These are phyloP conservation scores for Collybia mongolica DNA, from an alignment of 768 basidiomycete genomes.

Conservation along the genomic window DNA sequence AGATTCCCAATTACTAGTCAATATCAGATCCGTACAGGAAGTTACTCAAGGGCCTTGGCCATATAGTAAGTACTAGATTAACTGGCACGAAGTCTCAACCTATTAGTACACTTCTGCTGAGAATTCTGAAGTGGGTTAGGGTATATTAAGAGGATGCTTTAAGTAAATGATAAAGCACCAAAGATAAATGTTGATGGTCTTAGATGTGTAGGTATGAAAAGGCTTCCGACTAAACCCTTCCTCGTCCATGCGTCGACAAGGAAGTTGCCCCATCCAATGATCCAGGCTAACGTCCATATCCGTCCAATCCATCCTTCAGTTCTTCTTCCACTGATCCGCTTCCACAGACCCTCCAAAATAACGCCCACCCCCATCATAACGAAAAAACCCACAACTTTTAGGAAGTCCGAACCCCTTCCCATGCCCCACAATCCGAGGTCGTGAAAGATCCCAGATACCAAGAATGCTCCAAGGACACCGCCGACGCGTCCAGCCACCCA, in stretches of 20 bases:
- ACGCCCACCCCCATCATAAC: slow-evolving; percentile 54
- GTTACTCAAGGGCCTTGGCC: too few relatives aligned
- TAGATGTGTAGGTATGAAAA: slow-evolving; percentile 30
- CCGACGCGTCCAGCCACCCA: slow-evolving; percentile 46
- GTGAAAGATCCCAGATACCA: slow-evolving; percentile 61
- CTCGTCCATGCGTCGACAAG: slow-evolving; percentile 51
- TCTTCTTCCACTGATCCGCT: slow-evolving; percentile 36
- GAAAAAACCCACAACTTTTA: slow-evolving; percentile 48
- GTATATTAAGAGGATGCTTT: neutral
- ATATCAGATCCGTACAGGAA: too few relatives aligned
- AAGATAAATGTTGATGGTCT: slow-evolving; percentile 33
- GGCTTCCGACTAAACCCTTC: slow-evolving; percentile 39
- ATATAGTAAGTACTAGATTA: too few relatives aligned
- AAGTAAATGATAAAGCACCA: slow-evolving; percentile 12
- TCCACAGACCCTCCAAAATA: slow-evolving; percentile 48
- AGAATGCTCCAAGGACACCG: slow-evolving; percentile 55
- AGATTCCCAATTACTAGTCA: too few relatives aligned
- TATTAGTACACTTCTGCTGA: neutral
- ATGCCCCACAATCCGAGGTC: slow-evolving; percentile 57
- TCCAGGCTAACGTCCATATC: slow-evolving; percentile 51
- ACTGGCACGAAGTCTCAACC: too few relatives aligned
- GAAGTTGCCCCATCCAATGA: slow-evolving; percentile 43
- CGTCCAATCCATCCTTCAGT: slow-evolving; percentile 49
- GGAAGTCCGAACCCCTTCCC: slow-evolving; percentile 49
- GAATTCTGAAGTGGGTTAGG: neutral